Evolutionary conservation across 2,329 filamentous ascomycete species (phyloP).

Genomic region (Sporothrix curviconia): DNA sequence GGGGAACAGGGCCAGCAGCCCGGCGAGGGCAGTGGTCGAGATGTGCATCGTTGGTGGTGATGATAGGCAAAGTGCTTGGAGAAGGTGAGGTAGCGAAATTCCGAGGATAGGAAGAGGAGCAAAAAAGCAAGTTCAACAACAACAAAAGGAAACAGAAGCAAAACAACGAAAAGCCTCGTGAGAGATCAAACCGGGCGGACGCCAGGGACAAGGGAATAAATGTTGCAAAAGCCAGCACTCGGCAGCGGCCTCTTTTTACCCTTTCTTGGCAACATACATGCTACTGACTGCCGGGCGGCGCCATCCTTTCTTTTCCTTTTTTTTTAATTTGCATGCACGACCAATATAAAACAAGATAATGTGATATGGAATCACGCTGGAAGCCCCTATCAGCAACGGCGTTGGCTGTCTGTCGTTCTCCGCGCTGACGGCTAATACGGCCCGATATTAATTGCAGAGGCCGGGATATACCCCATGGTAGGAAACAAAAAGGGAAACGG

Average conservation of each 20-base stretch:
- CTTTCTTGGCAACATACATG: too few species aligned
- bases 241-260: not conserved
- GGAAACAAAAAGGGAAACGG: not conserved
- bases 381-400: too few species aligned
- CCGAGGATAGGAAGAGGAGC: not conserved
- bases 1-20: constrained; percentile 22
- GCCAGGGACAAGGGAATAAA: too few species aligned
- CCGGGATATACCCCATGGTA: not conserved
- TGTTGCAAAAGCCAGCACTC: not conserved
- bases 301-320: too few species aligned
- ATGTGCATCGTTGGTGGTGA: too few species aligned
- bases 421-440: not conserved
- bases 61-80: not conserved
- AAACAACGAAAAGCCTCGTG: not conserved
- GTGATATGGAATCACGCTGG: too few species aligned
- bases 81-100: not conserved
- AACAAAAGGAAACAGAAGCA: too few species aligned
- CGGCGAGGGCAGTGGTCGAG: not conserved
- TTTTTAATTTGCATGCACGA: too few species aligned
- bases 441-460: not conserved
- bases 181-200: too few species aligned
- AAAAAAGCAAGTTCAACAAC: not conserved
- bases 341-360: too few species aligned
- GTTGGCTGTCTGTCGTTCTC: too few species aligned
- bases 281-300: not conserved